Base-by-base conservation (phyloP, 2,329 filamentous ascomycete genomes). In the Chaetomium sp. region DNA sequence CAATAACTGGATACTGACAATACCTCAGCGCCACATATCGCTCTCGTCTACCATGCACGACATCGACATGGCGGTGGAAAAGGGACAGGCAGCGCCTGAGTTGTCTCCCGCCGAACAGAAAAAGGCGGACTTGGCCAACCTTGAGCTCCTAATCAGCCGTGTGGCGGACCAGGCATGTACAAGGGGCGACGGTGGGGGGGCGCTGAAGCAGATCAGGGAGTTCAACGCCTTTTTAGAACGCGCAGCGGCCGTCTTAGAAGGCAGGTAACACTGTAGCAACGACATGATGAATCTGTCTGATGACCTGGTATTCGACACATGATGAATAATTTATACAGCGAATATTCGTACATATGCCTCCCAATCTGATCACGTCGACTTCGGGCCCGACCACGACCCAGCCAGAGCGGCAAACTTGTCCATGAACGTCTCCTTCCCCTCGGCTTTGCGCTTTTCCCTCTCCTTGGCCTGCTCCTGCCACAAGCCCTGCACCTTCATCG, bases 221-320 rank as follows among this genome's bases (percentile, higher is more conserved):
- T 89, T 89, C 70, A 90, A 89, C 68, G 81, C 80, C 35, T 87
- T 89, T 68, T 76, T 90, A 57, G 87, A 89, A 73, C 80, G 87
- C 25, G 81, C 85, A 6, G 86, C 86, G 2, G 74, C 79, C 33
- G 84, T 82, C 35, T 76, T 90, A 51, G 87, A 88, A 73, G 69
- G 70, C 23, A 64, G 67, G 57, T 69, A 63, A 60, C 25, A 9
- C 42, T 13, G 51, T n/a, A 49, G 7, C 4, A 56, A 66, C 53
- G 50, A 58, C 31, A 45, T 62, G 62, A 65, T 29, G 38, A 68
- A 31, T 21, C 54, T 16, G 35, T 49, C 33, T 23, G 45, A 61
- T 57, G 54, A 25, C 42, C 19, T 42, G 35, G 50, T 59, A 60
- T 45, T 42, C 9, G 49, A 60, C n/a, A 33, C 56, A 27, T 47